Evolutionary conservation across 768 basidiomycete genomes (phyloP).

Genomic region (Tulasnella sp.): DNA sequence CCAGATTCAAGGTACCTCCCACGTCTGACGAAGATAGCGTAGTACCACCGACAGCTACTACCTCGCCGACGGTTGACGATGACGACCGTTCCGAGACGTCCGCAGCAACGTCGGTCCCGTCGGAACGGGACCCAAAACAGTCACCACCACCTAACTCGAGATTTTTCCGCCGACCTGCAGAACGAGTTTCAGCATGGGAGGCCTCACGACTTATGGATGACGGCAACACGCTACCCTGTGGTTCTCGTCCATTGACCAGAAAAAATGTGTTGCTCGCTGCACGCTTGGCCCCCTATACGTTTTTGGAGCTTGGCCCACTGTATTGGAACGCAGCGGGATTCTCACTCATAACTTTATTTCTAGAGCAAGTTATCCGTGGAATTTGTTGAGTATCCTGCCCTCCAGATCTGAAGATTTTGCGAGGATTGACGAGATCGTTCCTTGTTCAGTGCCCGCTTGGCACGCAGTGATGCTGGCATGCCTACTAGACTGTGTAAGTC

Average conservation of each 20-base stretch:
- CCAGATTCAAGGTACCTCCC: not conserved
- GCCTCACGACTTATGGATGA: not conserved
- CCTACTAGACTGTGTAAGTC: constrained; percentile 1
- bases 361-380: not conserved
- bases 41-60: not conserved
- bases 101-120: no score
- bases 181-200: not conserved
- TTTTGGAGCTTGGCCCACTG: not conserved
- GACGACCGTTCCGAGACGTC: no score
- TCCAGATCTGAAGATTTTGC: no score
- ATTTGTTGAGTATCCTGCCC: not conserved
- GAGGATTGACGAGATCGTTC: not conserved
- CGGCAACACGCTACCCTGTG: not conserved
- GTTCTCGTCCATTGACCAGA: not conserved
- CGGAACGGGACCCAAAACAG: not conserved
- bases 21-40: not conserved
- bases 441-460: constrained; percentile 9
- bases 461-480: constrained; percentile 6
- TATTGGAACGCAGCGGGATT: constrained; percentile 4
- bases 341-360: not conserved
- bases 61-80: not conserved
- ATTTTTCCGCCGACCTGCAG: not conserved
- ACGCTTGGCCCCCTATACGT: not conserved
- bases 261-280: not conserved
- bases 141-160: not conserved